Percentiles rank a stretch among this genome's conserved stretches.
Evolutionary conservation across 2,329 filamentous ascomycete genomes (phyloP).

Genomic region (Ophiostoma angusticollis): DNA sequence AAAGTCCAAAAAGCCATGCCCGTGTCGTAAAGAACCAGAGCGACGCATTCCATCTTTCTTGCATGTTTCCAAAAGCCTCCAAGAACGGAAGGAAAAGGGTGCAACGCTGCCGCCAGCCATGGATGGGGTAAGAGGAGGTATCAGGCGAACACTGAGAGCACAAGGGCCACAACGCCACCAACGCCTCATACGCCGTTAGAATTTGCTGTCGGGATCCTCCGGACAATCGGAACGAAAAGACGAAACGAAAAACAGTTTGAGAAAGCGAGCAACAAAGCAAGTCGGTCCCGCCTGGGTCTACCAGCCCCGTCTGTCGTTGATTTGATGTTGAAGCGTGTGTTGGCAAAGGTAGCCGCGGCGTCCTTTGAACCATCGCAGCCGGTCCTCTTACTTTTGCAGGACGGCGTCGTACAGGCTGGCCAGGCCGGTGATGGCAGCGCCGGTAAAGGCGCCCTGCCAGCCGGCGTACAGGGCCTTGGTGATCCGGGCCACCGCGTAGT

Average conservation of each 20-base stretch:
- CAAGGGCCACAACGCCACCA: slow-evolving; percentile 11
- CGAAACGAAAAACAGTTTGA: not conserved
- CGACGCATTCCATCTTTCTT: not conserved
- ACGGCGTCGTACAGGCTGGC: slow-evolving; percentile 68
- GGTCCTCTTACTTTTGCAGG: slow-evolving; percentile 50
- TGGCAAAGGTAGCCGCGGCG: no score
- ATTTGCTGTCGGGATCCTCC: slow-evolving; percentile 4
- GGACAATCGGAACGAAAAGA: not conserved
- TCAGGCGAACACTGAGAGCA: slow-evolving; percentile 8
- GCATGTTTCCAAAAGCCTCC: not conserved
- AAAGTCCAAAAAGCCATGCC: not conserved
- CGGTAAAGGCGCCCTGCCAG: slow-evolving; percentile 56
- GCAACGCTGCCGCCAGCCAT: no score
- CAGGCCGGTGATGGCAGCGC: slow-evolving; percentile 53
- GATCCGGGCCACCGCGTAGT: slow-evolving; percentile 48
- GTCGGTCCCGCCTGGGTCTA: no score
- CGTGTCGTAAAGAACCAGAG: not conserved
- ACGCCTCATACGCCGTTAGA: slow-evolving; percentile 10
- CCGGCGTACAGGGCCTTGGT: slow-evolving; percentile 57
- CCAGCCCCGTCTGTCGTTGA: no score
- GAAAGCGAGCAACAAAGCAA: not conserved
- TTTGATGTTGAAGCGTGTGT: no score
- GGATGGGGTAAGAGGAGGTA: slow-evolving; percentile 1
- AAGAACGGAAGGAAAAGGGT: not conserved
- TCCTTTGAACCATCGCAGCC: no score